Conservation (phyloP, 78 protist genomes). For the Trichosphaerium sp. region DNA sequence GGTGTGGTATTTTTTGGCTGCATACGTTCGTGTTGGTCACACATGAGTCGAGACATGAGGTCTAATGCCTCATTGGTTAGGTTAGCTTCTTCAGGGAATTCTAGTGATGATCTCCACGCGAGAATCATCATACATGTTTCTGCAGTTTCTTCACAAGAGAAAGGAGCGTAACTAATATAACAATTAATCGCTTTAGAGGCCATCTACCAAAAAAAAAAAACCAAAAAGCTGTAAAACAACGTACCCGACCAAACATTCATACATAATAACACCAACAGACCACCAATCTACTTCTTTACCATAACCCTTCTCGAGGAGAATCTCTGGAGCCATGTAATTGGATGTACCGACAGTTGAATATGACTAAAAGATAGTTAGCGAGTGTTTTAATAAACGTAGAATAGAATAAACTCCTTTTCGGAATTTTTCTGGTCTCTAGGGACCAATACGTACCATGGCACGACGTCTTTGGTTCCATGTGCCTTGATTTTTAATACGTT, state of each 20-base stretch:
- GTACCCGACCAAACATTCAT: constrained; percentile 58
- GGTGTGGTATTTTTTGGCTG: no score
- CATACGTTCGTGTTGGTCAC: no score
- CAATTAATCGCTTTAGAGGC: constrained; percentile 7
- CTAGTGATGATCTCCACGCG: constrained; percentile 42
- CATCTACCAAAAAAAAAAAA: no score
- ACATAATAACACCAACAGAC: constrained; percentile 79
- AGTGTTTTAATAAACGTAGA: background rate
- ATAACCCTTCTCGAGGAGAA: constrained; percentile 69
- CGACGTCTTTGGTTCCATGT: background rate
- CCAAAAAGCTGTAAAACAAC: no score
- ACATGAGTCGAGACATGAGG: constrained; percentile 43
- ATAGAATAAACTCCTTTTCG: background rate
- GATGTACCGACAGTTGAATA: constrained; percentile 80
- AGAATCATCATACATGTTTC: constrained; percentile 63
- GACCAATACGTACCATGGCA: background rate
- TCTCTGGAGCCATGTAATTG: constrained; percentile 87
- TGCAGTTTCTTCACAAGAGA: constrained; percentile 54
- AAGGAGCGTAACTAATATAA: constrained; percentile 74
- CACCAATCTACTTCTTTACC: constrained; percentile 84
- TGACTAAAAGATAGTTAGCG: constrained; percentile 10
- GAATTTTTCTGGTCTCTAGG: background rate
- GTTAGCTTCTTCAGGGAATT: constrained; percentile 49
- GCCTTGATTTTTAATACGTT: background rate
- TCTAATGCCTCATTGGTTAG: constrained; percentile 52